These are phyloP conservation scores for Quercus gilva DNA, from an alignment of 306 rosid species.

Conservation along the genomic window DNA sequence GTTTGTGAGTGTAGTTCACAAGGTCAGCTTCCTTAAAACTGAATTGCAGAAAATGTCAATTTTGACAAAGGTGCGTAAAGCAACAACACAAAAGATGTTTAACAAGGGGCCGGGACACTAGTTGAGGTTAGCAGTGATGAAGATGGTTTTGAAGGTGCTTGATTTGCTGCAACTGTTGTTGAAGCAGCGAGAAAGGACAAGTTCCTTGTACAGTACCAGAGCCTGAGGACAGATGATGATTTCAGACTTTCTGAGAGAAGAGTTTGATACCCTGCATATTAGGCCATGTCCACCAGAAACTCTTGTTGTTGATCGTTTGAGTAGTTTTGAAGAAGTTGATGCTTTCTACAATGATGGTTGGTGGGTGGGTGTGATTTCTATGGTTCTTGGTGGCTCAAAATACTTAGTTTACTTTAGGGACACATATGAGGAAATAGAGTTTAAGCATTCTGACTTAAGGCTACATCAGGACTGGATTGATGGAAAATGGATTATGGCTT, in stretches of 20 bases:
- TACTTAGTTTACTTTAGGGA: not conserved
- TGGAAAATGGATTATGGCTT: too few relatives aligned
- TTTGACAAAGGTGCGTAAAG: not conserved
- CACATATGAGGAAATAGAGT: constrained; percentile 29
- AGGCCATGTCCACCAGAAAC: constrained; percentile 14
- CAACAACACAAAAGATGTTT: not conserved
- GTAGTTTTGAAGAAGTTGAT: too few relatives aligned
- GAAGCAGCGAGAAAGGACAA: constrained; percentile 10
- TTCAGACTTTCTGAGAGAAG: constrained; percentile 30
- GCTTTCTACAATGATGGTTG: too few relatives aligned
- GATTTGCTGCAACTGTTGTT: constrained; percentile 35
- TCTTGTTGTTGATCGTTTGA: too few relatives aligned
- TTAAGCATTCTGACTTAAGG: constrained; percentile 25
- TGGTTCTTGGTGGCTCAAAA: too few relatives aligned
- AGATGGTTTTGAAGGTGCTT: constrained; percentile 46
- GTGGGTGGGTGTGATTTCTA: too few relatives aligned
- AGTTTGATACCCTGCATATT: constrained; percentile 28
- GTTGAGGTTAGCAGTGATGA: constrained; percentile 46
- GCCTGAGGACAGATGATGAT: constrained; percentile 36
- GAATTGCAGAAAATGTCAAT: constrained; percentile 11
- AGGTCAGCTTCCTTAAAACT: constrained; percentile 4
- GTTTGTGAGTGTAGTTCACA: not conserved
- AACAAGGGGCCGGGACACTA: constrained; percentile 14
- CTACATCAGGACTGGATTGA: too few relatives aligned
- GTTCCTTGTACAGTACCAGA: constrained; percentile 38